phyloP scores from a whole-genome alignment of 179 eudicot genomes.

The Silene vulgaris region DNA sequence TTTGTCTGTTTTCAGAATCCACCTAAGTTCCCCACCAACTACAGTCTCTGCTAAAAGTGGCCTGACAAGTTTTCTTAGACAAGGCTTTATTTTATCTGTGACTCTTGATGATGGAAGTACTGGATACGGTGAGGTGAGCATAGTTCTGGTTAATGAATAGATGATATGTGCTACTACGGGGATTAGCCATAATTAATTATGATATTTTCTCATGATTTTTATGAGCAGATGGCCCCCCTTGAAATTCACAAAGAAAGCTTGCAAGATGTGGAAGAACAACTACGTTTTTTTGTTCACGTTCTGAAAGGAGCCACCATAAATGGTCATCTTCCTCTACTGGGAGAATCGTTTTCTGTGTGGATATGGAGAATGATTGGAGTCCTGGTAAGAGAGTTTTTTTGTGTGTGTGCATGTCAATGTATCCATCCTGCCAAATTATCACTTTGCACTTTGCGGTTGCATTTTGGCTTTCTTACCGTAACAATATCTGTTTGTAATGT shows the following conservation, averaged over 20 bases:
- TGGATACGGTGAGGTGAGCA: slow-evolving; percentile 87
- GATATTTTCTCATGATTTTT: neutral
- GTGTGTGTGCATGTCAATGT: neutral
- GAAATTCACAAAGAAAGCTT: slow-evolving; percentile 58
- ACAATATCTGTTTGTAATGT: slow-evolving; percentile 13
- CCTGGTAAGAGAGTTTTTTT: slow-evolving; percentile 41
- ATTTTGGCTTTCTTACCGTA: neutral
- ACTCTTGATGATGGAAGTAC: slow-evolving; percentile 79
- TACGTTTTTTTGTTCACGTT: slow-evolving; percentile 55
- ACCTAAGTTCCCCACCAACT: slow-evolving; percentile 75
- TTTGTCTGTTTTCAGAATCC: slow-evolving; percentile 46
- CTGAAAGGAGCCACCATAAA: slow-evolving; percentile 47
- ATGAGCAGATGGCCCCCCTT: slow-evolving; percentile 83
- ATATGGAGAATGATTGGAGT: slow-evolving; percentile 69
- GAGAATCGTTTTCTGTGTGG: slow-evolving; percentile 73
- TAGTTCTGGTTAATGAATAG: neutral
- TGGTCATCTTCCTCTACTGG: slow-evolving; percentile 53
- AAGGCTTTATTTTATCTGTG: slow-evolving; percentile 70
- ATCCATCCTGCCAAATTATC: neutral
- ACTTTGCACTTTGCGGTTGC: neutral
- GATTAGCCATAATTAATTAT: neutral
- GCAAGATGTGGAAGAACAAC: slow-evolving; percentile 78
- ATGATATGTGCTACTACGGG: neutral
- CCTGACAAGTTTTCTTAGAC: slow-evolving; percentile 41
- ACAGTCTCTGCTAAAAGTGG: slow-evolving; percentile 38